Percentiles rank a stretch among this genome's conserved stretches.
Evolutionary conservation across 1,284 basidiomycete species (phyloP).

Genomic region (Apiotrichum gamsii): DNA sequence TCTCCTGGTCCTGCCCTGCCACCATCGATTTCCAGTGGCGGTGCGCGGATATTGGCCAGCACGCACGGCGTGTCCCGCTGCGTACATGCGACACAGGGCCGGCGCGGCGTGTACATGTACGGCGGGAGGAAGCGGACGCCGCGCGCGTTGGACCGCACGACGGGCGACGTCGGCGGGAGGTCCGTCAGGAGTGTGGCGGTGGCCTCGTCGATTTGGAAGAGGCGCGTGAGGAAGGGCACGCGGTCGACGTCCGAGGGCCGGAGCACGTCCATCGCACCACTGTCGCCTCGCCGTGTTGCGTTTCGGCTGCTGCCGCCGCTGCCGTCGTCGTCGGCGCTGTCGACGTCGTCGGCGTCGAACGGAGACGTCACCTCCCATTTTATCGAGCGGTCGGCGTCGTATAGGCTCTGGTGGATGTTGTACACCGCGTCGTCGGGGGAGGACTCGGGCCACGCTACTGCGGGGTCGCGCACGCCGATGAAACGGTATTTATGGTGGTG

Average conservation of each 20-base stretch:
- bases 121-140: neutral
- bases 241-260: neutral
- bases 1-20: no score
- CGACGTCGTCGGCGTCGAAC: neutral
- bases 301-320: no score
- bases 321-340: neutral
- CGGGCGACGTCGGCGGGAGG: neutral
- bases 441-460: neutral
- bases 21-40: no score
- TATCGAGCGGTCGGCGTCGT: neutral
- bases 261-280: neutral
- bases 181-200: neutral
- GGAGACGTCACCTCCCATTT: neutral
- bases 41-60: neutral
- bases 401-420: neutral
- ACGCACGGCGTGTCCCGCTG: neutral
- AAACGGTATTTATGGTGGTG: neutral
- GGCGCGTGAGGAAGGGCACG: slow-evolving; percentile 4
- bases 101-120: slow-evolving; percentile 4
- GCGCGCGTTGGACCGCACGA: neutral
- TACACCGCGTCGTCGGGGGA: neutral
- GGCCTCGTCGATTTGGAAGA: neutral
- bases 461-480: neutral
- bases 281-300: no score
- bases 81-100: neutral